phyloP scores from a whole-genome alignment of 2,329 filamentous ascomycete genomes.

The Fusarium verrucosum region DNA sequence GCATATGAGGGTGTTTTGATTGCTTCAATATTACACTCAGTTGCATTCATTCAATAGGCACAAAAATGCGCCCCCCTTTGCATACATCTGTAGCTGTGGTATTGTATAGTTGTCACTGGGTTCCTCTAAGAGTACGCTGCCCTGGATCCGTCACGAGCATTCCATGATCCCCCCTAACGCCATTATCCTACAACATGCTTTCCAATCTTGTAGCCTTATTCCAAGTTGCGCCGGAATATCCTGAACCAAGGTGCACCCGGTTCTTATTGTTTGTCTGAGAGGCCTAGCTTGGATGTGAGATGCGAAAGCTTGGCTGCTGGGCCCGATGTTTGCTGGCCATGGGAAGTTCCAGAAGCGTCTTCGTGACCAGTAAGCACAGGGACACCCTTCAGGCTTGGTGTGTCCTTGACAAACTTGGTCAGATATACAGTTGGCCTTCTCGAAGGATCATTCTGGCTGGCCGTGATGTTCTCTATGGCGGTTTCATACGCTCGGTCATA shows the following conservation, averaged over 20 bases:
- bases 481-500: slow-evolving; percentile 86
- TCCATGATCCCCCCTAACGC: slow-evolving; percentile 7
- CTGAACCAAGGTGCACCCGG: neutral
- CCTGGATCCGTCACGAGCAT: neutral
- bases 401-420: slow-evolving; percentile 59
- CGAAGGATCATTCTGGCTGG: slow-evolving; percentile 48
- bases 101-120: slow-evolving; percentile 4
- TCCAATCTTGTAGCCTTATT: neutral
- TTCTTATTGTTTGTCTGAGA: slow-evolving; percentile 23
- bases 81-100: neutral
- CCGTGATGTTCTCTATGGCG: slow-evolving; percentile 77
- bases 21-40: slow-evolving; percentile 1
- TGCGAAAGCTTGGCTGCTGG: slow-evolving; percentile 36
- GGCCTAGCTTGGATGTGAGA: slow-evolving; percentile 36
- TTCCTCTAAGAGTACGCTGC: slow-evolving; percentile 9
- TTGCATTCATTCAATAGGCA: neutral
- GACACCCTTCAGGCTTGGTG: slow-evolving; percentile 52
- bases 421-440: slow-evolving; percentile 58
- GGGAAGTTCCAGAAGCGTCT: neutral
- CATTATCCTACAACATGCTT: neutral
- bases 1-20: neutral
- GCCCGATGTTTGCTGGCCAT: slow-evolving; percentile 11
- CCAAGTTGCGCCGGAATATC: neutral
- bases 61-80: neutral
- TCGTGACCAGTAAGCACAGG: slow-evolving; percentile 47